Evolutionary conservation across 225 moss, liverwort and hornwort genomes (phyloP).

Genomic region (Marchantia paleacea): DNA sequence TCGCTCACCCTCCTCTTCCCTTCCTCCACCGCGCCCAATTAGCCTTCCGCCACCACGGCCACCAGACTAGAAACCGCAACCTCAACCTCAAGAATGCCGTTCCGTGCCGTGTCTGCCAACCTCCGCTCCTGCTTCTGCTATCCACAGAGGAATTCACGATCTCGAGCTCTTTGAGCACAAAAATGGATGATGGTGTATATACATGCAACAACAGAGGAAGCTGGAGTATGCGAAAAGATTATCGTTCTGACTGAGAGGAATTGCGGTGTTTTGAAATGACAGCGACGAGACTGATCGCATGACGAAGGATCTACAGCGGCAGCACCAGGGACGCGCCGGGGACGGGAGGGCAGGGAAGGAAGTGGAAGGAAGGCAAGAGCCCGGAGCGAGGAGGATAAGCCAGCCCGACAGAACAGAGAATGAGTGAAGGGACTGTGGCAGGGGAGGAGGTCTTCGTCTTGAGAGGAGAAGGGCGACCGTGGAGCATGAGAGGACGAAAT

Average conservation of each 20-base stretch:
- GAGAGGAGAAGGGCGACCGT: constrained; percentile 7
- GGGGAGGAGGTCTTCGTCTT: neutral
- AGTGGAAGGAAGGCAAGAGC: neutral
- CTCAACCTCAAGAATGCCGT: neutral
- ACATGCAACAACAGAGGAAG: neutral
- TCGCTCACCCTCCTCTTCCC: neutral
- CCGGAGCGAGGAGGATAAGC: neutral
- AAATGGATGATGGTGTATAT: neutral
- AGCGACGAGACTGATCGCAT: neutral
- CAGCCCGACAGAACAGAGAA: neutral
- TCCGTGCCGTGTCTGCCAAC: neutral
- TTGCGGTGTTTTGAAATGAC: neutral
- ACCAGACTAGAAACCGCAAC: neutral
- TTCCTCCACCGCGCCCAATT: neutral
- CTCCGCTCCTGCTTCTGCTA: neutral
- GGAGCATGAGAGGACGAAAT: constrained; percentile 19
- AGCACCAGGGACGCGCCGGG: too few relatives aligned
- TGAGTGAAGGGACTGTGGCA: neutral
- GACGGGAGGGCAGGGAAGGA: neutral
- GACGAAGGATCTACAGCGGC: neutral
- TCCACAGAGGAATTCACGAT: neutral
- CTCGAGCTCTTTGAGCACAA: neutral
- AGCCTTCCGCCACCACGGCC: neutral
- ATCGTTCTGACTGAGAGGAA: neutral
- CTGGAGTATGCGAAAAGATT: neutral